Evolutionary conservation across 169 alveolate species (phyloP), one percentile per base, ranked within the genome.

Genomic region (Cryptosporidium felis): DNA sequence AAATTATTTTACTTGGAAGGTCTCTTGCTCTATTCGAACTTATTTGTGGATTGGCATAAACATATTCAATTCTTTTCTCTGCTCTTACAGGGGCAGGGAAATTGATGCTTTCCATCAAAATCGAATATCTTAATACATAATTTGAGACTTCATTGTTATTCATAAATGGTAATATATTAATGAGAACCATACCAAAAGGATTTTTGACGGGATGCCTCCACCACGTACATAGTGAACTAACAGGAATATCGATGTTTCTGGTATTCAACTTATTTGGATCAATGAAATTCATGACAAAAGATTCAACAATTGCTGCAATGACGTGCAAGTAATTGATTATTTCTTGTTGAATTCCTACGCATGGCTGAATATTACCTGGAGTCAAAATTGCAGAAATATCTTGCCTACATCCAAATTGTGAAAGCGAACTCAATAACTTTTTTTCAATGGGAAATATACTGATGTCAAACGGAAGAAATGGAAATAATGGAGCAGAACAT

Each of bases 401-500:
- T 8, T 21, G 21, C n/a, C 56, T 74, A 44, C 51, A 74, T 3
- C 85, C 85, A 74, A 32, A 74, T 18, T 18, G 59, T 0, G 5
- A 3, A 18, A 74, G 32, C 8, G 49, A 1, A 18, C n/a, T 34
- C 32, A 74, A 23, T 21, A 74, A 47, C 30, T 74, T 53, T 23
- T 53, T 38, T n/a, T 74, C 47, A 49, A 74, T 74, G 44, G 85
- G 85, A 14, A 18, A 74, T 2, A 74, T 49, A 38, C n/a, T 74
- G 12, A 56, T 30, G 12, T 74, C 67, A 41, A 74, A 74, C 18
- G 74, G 65, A 9, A 74, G 65, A n/a, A 56, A 74, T 16, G 85
- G 47, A 18, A 53, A 74, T 18, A 74, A 53, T 12, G 85, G 85
- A 21, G 65, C 67, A 21, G 85, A 56, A 56, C 85, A 74, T 18